phyloP scores from a whole-genome alignment of 805 yeast genomes.

The Candida taoyuanica region DNA sequence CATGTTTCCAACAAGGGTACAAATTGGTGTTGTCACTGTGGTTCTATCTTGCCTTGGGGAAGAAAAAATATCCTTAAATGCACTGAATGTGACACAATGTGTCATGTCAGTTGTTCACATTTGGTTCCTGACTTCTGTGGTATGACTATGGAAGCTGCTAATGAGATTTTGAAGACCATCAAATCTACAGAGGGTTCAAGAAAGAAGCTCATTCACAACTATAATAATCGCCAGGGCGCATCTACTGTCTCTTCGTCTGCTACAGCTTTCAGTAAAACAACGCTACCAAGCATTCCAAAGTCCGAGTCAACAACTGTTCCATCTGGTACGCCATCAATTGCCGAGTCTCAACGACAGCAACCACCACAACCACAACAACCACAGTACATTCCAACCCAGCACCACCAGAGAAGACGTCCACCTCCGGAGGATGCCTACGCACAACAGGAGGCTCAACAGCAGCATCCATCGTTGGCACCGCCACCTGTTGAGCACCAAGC shows the following conservation, averaged over 20 bases:
- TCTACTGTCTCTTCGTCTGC: slow-evolving; percentile 12
- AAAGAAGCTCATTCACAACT: slow-evolving; percentile 21
- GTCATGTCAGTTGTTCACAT: slow-evolving; percentile 89
- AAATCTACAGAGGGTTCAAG: slow-evolving; percentile 55
- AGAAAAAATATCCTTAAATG: slow-evolving; percentile 89
- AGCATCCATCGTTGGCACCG: slow-evolving; percentile 12
- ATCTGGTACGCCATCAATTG: slow-evolving; percentile 1
- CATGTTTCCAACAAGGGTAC: slow-evolving; percentile 92
- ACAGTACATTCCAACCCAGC: slow-evolving; percentile 16
- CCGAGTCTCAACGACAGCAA: slow-evolving; percentile 2
- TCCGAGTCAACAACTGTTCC: slow-evolving; percentile 6
- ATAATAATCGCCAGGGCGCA: slow-evolving; percentile 16
- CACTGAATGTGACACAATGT: slow-evolving; percentile 89
- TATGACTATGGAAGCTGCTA: slow-evolving; percentile 96
- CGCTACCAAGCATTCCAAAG: slow-evolving; percentile 3
- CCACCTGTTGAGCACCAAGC: slow-evolving; percentile 10
- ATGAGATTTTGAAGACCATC: slow-evolving; percentile 79
- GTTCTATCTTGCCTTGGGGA: slow-evolving; percentile 93
- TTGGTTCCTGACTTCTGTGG: slow-evolving; percentile 98
- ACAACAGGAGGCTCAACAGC: slow-evolving; percentile 6
- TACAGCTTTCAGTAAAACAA: slow-evolving; percentile 6
- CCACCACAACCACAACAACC: neutral
- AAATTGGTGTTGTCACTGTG: slow-evolving; percentile 99
- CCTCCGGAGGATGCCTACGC: slow-evolving; percentile 16
- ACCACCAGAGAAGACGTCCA: slow-evolving; percentile 25